These are phyloP conservation scores for Beauveria pseudobassiana DNA, from an alignment of 2,329 filamentous ascomycete genomes.

Conservation along the genomic window DNA sequence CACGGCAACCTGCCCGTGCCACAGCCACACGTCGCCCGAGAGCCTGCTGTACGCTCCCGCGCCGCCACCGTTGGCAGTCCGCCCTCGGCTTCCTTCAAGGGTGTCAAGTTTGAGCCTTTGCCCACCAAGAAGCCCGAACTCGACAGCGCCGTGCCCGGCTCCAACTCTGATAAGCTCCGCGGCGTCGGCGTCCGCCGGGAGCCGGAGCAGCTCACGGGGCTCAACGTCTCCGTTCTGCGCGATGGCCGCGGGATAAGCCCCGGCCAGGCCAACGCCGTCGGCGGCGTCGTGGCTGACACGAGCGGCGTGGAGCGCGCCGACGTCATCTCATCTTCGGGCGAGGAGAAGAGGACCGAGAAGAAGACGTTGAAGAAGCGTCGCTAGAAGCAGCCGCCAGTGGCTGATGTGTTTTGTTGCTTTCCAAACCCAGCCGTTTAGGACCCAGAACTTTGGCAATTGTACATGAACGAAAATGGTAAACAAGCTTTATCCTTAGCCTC, in stretches of 20 bases:
- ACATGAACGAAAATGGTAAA: not conserved
- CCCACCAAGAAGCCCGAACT: not conserved
- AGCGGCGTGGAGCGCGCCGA: constrained; percentile 7
- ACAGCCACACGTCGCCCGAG: constrained; percentile 23
- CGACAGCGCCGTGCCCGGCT: not conserved
- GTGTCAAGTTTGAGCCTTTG: not conserved
- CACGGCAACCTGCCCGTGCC: constrained; percentile 8
- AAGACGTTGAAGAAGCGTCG: constrained; percentile 8
- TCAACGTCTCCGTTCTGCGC: constrained; percentile 5
- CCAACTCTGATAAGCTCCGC: constrained; percentile 3
- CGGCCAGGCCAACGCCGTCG: constrained; percentile 8
- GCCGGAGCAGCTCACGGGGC: not conserved
- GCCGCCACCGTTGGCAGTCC: constrained; percentile 6
- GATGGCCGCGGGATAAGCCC: constrained; percentile 11
- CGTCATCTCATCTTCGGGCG: constrained; percentile 4
- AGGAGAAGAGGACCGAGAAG: constrained; percentile 3
- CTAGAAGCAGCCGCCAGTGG: not conserved
- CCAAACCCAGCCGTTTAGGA: not conserved
- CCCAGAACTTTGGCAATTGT: not conserved
- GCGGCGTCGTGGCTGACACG: not conserved
- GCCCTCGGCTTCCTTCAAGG: not conserved
- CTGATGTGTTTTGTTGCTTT: not conserved
- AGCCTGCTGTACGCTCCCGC: constrained; percentile 14
- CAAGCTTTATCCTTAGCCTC: not conserved
- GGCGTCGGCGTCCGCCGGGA: constrained; percentile 8